Percentiles rank a stretch among this genome's conserved stretches.
Evolutionary conservation across 768 basidiomycete genomes (phyloP).

Genomic region (Agaricus bisporus): DNA sequence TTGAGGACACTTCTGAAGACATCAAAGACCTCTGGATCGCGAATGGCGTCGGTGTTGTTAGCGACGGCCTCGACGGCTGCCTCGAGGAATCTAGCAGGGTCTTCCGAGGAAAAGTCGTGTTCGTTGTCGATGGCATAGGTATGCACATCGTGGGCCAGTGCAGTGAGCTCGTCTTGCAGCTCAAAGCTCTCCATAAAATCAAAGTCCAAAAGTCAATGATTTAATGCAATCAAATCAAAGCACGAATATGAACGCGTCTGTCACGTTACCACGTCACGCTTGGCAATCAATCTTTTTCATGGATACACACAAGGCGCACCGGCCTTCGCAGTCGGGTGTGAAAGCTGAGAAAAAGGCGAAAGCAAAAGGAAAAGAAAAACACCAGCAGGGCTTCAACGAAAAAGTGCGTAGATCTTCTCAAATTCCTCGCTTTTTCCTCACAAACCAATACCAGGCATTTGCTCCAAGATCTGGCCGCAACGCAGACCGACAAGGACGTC

Average conservation of each 20-base stretch:
- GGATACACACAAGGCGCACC: conserved; percentile 70
- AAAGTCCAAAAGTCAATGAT: no score
- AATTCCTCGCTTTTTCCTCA: neutral
- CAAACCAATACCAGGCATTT: conserved; percentile 59
- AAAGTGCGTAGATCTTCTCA: conserved; percentile 49
- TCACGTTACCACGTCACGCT: no score
- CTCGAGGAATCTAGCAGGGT: conserved; percentile 52
- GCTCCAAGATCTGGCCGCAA: conserved; percentile 86
- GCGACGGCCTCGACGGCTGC: conserved; percentile 82
- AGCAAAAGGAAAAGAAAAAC: conserved; percentile 61
- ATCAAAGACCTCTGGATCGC: conserved; percentile 67
- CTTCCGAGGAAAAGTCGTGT: conserved; percentile 53
- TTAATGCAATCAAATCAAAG: no score
- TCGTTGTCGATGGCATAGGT: conserved; percentile 67
- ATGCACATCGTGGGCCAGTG: conserved; percentile 46
- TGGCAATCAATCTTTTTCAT: no score
- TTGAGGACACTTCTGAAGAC: conserved; percentile 81
- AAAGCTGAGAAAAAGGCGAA: conserved; percentile 79
- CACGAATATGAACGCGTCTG: no score
- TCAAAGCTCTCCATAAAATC: conserved; percentile 42
- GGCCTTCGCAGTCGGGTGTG: conserved; percentile 61
- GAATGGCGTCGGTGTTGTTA: conserved; percentile 66
- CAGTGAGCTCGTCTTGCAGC: conserved; percentile 71
- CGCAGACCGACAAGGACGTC: conserved; percentile 83
- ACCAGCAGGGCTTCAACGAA: conserved; percentile 74